These are phyloP conservation scores for Taphrina deformans DNA, from an alignment of 1,139 yeast genomes.

Conservation along the genomic window DNA sequence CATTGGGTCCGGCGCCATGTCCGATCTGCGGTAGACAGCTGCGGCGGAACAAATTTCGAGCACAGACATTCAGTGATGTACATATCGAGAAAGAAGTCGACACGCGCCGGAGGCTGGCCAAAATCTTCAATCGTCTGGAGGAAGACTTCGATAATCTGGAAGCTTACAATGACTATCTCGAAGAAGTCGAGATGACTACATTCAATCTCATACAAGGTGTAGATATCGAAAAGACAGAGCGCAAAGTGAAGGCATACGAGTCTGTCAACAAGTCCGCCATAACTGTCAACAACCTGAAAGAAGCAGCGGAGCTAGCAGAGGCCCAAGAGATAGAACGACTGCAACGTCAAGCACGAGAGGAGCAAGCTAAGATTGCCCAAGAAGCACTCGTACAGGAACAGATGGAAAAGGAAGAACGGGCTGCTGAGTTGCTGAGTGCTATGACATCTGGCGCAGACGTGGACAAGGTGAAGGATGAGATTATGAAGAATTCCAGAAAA, in stretches of 20 bases:
- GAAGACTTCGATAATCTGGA: constrained; percentile 65
- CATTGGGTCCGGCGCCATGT: constrained; percentile 94
- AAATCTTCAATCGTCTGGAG: constrained; percentile 78
- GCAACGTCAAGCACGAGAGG: constrained; percentile 59
- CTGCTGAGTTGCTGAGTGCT: constrained; percentile 68
- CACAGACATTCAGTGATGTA: constrained; percentile 88
- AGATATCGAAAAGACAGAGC: constrained; percentile 72
- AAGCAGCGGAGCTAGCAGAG: constrained; percentile 64
- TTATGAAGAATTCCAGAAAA: constrained; percentile 65
- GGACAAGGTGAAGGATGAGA: constrained; percentile 54
- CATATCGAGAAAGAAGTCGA: constrained; percentile 89
- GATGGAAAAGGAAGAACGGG: constrained; percentile 51
- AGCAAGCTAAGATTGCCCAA: constrained; percentile 45
- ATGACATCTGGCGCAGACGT: constrained; percentile 56
- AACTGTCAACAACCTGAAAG: constrained; percentile 68
- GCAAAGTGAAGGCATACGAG: constrained; percentile 68
- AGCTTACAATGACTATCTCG: constrained; percentile 74
- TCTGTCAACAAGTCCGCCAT: constrained; percentile 73
- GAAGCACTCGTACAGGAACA: constrained; percentile 47
- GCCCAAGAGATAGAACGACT: constrained; percentile 67
- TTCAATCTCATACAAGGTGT: constrained; percentile 71
- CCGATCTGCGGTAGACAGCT: constrained; percentile 85
- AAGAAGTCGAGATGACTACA: constrained; percentile 75
- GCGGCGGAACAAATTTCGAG: constrained; percentile 83
- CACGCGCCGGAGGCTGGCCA: constrained; percentile 72